Evolutionary conservation across 2,329 filamentous ascomycete genomes (phyloP).

Genomic region (Stachybotrys chartarum): DNA sequence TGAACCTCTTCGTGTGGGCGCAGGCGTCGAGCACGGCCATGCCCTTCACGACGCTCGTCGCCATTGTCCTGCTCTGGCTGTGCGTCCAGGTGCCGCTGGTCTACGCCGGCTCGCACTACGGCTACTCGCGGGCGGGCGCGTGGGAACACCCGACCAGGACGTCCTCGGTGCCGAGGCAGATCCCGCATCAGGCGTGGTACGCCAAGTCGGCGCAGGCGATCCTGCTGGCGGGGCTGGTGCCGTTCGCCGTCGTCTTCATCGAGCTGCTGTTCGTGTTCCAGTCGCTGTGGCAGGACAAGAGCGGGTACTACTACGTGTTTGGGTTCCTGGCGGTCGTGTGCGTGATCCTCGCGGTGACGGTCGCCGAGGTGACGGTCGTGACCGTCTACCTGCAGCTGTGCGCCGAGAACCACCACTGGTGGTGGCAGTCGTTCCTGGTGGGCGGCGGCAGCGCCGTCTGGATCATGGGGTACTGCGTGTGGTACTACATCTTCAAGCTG

Average conservation of each 20-base stretch:
- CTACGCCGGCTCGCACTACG: conserved; percentile 72
- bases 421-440: conserved; percentile 82
- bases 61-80: conserved; percentile 70
- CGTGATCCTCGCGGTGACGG: conserved; percentile 64
- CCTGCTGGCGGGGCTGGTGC: conserved; percentile 68
- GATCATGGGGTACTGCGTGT: conserved; percentile 77
- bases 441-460: conserved; percentile 71
- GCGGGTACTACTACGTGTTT: conserved; percentile 86
- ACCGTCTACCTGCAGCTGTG: conserved; percentile 78
- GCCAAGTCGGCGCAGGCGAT: conserved; percentile 54
- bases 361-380: conserved; percentile 78
- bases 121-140: conserved; percentile 56
- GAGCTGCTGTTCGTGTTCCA: conserved; percentile 83
- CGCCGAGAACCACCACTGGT: conserved; percentile 84
- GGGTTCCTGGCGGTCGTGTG: conserved; percentile 74
- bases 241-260: conserved; percentile 83
- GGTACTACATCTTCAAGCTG: conserved; percentile 76
- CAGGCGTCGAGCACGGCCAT: conserved; percentile 84
- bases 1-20: conserved; percentile 87
- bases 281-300: conserved; percentile 85
- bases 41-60: conserved; percentile 72
- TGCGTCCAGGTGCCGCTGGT: conserved; percentile 81
- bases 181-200: conserved; percentile 74
- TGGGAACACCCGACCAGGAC: conserved; percentile 84
- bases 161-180: conserved; percentile 60